A percentile compares a stretch with the other conserved stretches of the same genome.
Evolutionary conservation across 73 alveolate genomes (phyloP).

Genomic region (Tetrahymena malaccensis): DNA sequence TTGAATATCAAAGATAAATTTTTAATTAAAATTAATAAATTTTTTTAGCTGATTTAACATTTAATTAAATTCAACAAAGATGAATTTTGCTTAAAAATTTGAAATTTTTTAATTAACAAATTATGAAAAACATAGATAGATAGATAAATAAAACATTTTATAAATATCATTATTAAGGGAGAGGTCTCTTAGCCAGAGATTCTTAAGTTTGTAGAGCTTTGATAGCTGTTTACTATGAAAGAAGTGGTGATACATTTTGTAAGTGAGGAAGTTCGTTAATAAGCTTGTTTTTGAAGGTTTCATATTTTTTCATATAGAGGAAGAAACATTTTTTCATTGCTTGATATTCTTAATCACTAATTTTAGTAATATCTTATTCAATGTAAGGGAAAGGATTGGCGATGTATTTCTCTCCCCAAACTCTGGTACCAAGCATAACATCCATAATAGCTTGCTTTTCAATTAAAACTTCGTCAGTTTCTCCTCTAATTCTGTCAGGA

Average conservation of each 20-base stretch:
- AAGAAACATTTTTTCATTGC: conserved; percentile 35
- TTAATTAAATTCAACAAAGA: neutral
- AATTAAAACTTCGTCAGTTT: conserved; percentile 79
- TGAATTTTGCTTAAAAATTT: no score
- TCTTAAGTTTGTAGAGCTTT: neutral
- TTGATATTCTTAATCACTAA: conserved; percentile 7
- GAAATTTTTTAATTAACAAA: neutral
- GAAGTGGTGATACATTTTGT: neutral
- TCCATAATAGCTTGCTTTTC: conserved; percentile 81
- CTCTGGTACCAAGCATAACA: conserved; percentile 70
- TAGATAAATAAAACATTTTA: neutral
- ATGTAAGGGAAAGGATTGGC: conserved; percentile 81
- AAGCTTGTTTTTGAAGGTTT: conserved; percentile 19
- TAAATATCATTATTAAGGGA: neutral
- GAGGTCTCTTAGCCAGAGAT: neutral
- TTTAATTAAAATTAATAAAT: no score
- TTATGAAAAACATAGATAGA: neutral
- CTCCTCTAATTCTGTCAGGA: conserved; percentile 67
- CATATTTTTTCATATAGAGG: conserved; percentile 15
- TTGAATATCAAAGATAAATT: no score
- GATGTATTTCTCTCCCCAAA: conserved; percentile 78
- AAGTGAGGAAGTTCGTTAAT: conserved; percentile 29
- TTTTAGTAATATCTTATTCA: conserved; percentile 55
- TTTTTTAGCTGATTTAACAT: no score
- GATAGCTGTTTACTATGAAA: neutral